Conservation (phyloP, 2,329 filamentous ascomycete species). For the Xylaria multiplex region DNA sequence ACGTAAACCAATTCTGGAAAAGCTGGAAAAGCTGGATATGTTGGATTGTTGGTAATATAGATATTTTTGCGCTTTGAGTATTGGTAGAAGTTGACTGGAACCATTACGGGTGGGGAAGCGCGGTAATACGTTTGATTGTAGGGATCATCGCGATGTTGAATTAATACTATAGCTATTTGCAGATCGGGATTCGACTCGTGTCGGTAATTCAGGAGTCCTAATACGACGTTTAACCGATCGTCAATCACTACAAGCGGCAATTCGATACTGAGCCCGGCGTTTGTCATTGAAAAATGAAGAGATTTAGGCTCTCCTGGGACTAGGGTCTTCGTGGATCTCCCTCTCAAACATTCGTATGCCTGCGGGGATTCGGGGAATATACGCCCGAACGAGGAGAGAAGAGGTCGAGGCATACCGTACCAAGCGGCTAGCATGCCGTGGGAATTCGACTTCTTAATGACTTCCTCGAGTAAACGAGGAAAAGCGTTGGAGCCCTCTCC, state of each 20-base stretch:
- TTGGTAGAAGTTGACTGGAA: neutral
- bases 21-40: too few species aligned
- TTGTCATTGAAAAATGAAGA: constrained; percentile 16
- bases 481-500: constrained; percentile 29
- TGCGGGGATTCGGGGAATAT: neutral
- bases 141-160: neutral
- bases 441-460: constrained; percentile 27
- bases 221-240: neutral
- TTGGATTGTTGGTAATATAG: neutral
- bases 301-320: neutral
- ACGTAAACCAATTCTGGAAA: too few species aligned
- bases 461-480: constrained; percentile 15
- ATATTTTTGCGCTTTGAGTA: neutral
- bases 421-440: constrained; percentile 17
- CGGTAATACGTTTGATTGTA: constrained; percentile 1
- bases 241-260: constrained; percentile 18
- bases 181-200: neutral
- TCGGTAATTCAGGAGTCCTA: constrained; percentile 8
- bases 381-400: neutral
- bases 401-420: constrained; percentile 4
- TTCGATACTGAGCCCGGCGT: constrained; percentile 23
- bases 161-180: neutral
- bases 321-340: neutral
- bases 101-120: neutral
- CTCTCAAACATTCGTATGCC: neutral